Evolutionary conservation across 169 alveolate species (phyloP).

Genomic region (Theileria parva): DNA sequence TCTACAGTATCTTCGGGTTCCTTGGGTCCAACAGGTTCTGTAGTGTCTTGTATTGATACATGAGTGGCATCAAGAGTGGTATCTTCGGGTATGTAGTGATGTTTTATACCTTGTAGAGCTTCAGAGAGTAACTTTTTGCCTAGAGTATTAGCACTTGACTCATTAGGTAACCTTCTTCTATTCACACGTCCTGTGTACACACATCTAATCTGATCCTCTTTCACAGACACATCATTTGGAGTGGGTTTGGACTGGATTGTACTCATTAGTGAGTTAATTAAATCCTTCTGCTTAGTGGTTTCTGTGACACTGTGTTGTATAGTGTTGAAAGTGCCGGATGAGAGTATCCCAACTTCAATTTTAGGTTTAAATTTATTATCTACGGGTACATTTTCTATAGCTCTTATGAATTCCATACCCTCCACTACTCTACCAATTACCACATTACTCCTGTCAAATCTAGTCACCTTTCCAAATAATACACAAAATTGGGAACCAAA

Average conservation of each 20-base stretch:
- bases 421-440: constrained; percentile 88
- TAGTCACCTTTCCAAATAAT: constrained; percentile 81
- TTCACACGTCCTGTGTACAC: constrained; percentile 36
- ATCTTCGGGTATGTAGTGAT: constrained; percentile 33
- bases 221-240: no score
- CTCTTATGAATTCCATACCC: constrained; percentile 89
- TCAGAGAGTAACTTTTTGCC: constrained; percentile 52
- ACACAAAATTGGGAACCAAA: constrained; percentile 83
- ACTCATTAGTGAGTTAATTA: constrained; percentile 30
- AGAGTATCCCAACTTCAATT: constrained; percentile 80
- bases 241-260: constrained; percentile 25
- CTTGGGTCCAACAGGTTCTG: not conserved
- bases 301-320: constrained; percentile 25
- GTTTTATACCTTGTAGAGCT: constrained; percentile 58
- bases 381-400: constrained; percentile 84
- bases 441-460: constrained; percentile 80
- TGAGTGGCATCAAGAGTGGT: constrained; percentile 2
- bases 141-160: constrained; percentile 39
- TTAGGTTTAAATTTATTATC: constrained; percentile 80
- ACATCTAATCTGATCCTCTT: constrained; percentile 27
- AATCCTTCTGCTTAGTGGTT: constrained; percentile 45
- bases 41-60: not conserved
- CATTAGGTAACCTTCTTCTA: constrained; percentile 20
- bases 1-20: not conserved
- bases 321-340: constrained; percentile 68